These are phyloP conservation scores for Epithemia pelagica DNA, from an alignment of 108 stramenopile species.

Conservation along the genomic window DNA sequence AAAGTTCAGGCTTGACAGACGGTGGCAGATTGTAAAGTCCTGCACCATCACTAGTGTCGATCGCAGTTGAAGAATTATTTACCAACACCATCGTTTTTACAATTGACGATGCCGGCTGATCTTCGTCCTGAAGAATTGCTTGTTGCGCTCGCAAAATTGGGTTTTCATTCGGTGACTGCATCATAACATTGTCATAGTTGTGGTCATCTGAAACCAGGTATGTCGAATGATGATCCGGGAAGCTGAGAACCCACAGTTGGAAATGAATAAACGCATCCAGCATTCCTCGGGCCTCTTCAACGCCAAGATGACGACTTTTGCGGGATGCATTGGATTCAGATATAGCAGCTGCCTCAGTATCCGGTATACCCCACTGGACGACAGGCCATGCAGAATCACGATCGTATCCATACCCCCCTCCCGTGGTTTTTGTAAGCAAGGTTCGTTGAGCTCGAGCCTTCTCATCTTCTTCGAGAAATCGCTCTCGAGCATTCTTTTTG, in stretches of 20 bases:
- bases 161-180: neutral
- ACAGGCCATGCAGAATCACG: slow-evolving; percentile 67
- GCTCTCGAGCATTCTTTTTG: slow-evolving; percentile 16
- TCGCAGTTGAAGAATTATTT: neutral
- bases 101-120: neutral
- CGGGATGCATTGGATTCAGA: slow-evolving; percentile 1
- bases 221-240: slow-evolving; percentile 58
- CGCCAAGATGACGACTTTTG: slow-evolving; percentile 20
- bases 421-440: slow-evolving; percentile 28
- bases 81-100: neutral
- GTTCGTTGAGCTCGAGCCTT: neutral
- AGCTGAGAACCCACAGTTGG: slow-evolving; percentile 73
- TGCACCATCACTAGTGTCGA: neutral
- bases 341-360: slow-evolving; percentile 3
- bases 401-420: slow-evolving; percentile 79
- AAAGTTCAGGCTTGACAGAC: slow-evolving; percentile 72
- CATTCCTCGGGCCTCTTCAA: slow-evolving; percentile 66
- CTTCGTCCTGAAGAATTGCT: slow-evolving; percentile 2
- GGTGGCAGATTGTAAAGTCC: slow-evolving; percentile 35
- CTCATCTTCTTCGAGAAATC: slow-evolving; percentile 6
- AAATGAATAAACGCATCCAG: slow-evolving; percentile 67
- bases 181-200: slow-evolving; percentile 11
- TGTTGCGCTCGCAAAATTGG: slow-evolving; percentile 6
- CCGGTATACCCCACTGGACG: slow-evolving; percentile 68
- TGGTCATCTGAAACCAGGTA: neutral